phyloP scores from a whole-genome alignment of 768 basidiomycete genomes.

The Macrolepiota albuminosa region DNA sequence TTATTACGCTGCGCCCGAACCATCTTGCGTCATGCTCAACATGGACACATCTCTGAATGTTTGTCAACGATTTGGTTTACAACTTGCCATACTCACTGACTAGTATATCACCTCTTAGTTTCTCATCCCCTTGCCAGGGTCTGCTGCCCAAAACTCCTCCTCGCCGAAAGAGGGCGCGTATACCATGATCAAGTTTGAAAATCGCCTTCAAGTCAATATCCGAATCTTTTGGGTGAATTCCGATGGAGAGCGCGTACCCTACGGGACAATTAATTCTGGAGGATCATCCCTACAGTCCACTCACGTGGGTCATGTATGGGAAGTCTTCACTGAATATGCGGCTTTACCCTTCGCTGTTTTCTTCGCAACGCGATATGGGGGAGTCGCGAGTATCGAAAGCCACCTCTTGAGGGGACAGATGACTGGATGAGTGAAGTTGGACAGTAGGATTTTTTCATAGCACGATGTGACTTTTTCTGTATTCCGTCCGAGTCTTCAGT shows the following conservation, averaged over 20 bases:
- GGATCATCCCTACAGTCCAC: slow-evolving; percentile 4
- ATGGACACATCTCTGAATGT: background rate
- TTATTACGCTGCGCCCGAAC: background rate
- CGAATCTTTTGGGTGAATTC: slow-evolving; percentile 5
- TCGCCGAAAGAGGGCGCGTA: no score
- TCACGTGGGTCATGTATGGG: slow-evolving; percentile 8
- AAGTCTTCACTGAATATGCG: background rate
- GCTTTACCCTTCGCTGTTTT: slow-evolving; percentile 4
- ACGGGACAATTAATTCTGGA: slow-evolving; percentile 1
- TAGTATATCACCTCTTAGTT: background rate
- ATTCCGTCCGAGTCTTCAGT: background rate
- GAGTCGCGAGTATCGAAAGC: background rate
- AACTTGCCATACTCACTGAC: no score
- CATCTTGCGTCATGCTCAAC: background rate
- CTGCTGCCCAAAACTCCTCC: no score
- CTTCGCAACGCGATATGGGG: background rate
- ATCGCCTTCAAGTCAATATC: slow-evolving; percentile 5
- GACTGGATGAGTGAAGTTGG: background rate
- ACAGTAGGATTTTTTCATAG: background rate
- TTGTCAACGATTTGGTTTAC: background rate
- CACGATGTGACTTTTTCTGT: background rate
- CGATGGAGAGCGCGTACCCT: background rate
- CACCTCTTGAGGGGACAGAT: background rate
- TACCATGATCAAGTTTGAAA: slow-evolving; percentile 12
- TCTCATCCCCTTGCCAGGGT: background rate